A percentile compares a stretch with the other conserved stretches of the same genome.
Evolutionary conservation across 1,139 yeast genomes (phyloP).

Genomic region (Suhomyces terraborum): DNA sequence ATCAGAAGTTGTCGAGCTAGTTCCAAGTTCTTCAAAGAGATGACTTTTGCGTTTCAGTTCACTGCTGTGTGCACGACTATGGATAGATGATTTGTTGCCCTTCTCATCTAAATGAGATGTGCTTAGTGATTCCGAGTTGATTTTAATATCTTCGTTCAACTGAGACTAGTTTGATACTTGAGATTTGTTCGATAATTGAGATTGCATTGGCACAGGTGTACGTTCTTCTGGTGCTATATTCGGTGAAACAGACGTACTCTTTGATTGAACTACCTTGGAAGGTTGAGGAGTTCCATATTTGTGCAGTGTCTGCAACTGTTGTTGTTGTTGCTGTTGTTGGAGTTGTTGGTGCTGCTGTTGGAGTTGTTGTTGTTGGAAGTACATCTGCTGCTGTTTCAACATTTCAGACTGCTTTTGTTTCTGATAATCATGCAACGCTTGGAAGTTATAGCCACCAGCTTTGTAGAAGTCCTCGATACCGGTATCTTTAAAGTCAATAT

Average conservation of each 20-base stretch:
- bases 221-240: slow-evolving; percentile 5
- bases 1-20: too few species aligned
- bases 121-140: neutral
- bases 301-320: slow-evolving; percentile 4
- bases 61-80: slow-evolving; percentile 2
- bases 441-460: slow-evolving; percentile 46
- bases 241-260: slow-evolving; percentile 5
- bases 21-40: too few species aligned
- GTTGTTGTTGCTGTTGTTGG: slow-evolving; percentile 13
- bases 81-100: neutral
- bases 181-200: neutral
- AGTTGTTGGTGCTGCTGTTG: slow-evolving; percentile 12
- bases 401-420: slow-evolving; percentile 41
- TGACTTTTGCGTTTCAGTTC: slow-evolving; percentile 6
- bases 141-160: neutral
- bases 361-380: slow-evolving; percentile 31
- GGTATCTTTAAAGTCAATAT: slow-evolving; percentile 30
- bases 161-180: neutral
- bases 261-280: neutral
- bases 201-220: neutral
- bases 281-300: neutral
- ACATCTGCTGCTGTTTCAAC: slow-evolving; percentile 39
- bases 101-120: neutral
- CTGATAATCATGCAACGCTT: slow-evolving; percentile 49
- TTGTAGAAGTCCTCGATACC: slow-evolving; percentile 42